Evolutionary conservation across 108 stramenopile species (phyloP).

Genomic region (Nitzschia palea): DNA sequence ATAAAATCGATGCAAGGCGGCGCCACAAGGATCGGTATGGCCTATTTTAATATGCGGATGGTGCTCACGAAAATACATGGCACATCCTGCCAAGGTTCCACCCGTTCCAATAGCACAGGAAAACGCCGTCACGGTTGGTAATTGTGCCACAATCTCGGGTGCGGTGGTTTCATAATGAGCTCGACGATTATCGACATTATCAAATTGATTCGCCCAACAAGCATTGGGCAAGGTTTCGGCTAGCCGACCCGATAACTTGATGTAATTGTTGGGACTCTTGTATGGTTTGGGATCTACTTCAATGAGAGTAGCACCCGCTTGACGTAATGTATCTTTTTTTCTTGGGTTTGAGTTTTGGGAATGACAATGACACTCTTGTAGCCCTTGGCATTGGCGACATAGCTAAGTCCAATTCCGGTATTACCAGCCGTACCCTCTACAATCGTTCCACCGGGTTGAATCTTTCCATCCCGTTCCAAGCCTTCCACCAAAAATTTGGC

Average conservation of each 20-base stretch:
- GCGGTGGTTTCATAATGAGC: slow-evolving; percentile 83
- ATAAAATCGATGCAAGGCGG: slow-evolving; percentile 20
- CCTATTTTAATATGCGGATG: slow-evolving; percentile 72
- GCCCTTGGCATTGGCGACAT: slow-evolving; percentile 47
- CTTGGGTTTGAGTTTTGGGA: slow-evolving; percentile 7
- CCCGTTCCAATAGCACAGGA: slow-evolving; percentile 89
- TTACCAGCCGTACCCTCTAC: slow-evolving; percentile 92
- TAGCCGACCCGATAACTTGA: slow-evolving; percentile 10
- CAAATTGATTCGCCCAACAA: slow-evolving; percentile 85
- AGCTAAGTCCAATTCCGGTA: slow-evolving; percentile 81
- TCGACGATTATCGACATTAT: slow-evolving; percentile 93
- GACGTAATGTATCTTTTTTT: not conserved
- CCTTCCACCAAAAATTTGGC: slow-evolving; percentile 71
- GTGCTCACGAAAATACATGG: slow-evolving; percentile 68
- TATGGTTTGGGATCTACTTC: slow-evolving; percentile 20
- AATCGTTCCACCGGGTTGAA: slow-evolving; percentile 86
- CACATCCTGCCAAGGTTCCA: slow-evolving; percentile 78
- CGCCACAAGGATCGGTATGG: slow-evolving; percentile 74
- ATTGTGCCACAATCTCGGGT: slow-evolving; percentile 78
- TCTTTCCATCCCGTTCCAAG: slow-evolving; percentile 64
- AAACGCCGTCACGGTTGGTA: slow-evolving; percentile 83
- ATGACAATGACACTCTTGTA: slow-evolving; percentile 61
- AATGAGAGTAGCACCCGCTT: slow-evolving; percentile 10
- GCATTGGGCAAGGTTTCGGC: slow-evolving; percentile 10
- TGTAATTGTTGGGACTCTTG: slow-evolving; percentile 12